Percentiles rank a stretch among this genome's conserved stretches.
Conservation (phyloP, 306 rosid species). For the Sicyos edulis region DNA sequence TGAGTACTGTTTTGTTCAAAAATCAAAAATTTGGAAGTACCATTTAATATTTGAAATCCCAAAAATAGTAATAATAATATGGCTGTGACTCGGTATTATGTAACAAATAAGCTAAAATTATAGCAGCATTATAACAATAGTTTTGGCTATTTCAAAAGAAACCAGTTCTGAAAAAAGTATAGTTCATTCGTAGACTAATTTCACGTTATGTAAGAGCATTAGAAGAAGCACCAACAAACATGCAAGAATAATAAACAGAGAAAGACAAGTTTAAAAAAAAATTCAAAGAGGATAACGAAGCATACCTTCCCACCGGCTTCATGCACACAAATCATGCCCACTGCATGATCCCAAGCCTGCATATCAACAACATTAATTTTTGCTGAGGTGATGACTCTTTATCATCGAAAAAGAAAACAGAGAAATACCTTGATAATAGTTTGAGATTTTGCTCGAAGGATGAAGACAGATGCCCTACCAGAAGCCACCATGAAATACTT, state of each 20-base stretch:
- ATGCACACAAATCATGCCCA: constrained; percentile 49
- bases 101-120: neutral
- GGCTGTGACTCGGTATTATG: neutral
- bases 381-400: constrained; percentile 3
- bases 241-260: neutral
- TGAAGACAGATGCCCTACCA: constrained; percentile 36
- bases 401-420: neutral
- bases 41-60: neutral
- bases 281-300: constrained; percentile 7
- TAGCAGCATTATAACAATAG: neutral
- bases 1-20: neutral
- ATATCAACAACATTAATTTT: constrained; percentile 13
- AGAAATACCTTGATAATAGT: constrained; percentile 34
- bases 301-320: constrained; percentile 42
- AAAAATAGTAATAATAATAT: neutral
- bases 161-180: neutral
- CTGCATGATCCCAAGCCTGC: constrained; percentile 58
- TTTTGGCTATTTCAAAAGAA: constrained; percentile 1
- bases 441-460: constrained; percentile 31
- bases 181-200: neutral
- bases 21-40: neutral
- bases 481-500: constrained; percentile 58
- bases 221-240: neutral
- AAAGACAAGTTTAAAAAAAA: neutral
- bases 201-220: neutral